Conservation (phyloP, 1,284 basidiomycete genomes). For the Peniophora sp. region DNA sequence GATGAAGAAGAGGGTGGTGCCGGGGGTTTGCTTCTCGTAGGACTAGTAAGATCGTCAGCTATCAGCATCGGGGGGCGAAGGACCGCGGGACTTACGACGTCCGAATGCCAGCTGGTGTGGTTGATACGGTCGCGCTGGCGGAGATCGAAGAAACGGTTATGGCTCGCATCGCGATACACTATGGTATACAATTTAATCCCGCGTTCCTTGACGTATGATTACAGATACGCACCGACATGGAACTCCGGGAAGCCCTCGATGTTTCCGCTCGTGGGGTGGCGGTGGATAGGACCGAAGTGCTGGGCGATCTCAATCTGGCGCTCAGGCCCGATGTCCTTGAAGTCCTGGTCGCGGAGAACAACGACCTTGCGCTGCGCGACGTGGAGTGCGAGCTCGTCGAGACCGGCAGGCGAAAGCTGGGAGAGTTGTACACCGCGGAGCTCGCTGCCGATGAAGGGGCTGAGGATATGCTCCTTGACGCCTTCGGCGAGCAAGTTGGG, state of each 20-base stretch:
- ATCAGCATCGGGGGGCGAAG: neutral
- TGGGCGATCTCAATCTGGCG: constrained; percentile 40
- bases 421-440: constrained; percentile 52
- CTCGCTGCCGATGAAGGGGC: constrained; percentile 53
- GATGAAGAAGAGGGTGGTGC: constrained; percentile 54
- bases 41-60: constrained; percentile 18
- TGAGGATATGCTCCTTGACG: constrained; percentile 33
- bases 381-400: constrained; percentile 55
- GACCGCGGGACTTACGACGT: constrained; percentile 23
- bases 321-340: constrained; percentile 45
- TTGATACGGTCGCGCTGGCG: constrained; percentile 20
- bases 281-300: constrained; percentile 52
- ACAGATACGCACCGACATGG: constrained; percentile 30
- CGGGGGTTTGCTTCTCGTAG: constrained; percentile 57
- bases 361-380: constrained; percentile 54
- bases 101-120: constrained; percentile 37
- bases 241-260: constrained; percentile 44
- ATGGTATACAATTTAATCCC: neutral
- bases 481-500: constrained; percentile 37
- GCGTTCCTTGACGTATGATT: neutral
- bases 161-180: constrained; percentile 34
- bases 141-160: constrained; percentile 25
- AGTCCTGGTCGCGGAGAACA: constrained; percentile 50
- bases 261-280: constrained; percentile 47
- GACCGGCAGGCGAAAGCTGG: constrained; percentile 41